Evolutionary conservation across 2,329 filamentous ascomycete species (phyloP).

Genomic region (Pyrenophora teres): DNA sequence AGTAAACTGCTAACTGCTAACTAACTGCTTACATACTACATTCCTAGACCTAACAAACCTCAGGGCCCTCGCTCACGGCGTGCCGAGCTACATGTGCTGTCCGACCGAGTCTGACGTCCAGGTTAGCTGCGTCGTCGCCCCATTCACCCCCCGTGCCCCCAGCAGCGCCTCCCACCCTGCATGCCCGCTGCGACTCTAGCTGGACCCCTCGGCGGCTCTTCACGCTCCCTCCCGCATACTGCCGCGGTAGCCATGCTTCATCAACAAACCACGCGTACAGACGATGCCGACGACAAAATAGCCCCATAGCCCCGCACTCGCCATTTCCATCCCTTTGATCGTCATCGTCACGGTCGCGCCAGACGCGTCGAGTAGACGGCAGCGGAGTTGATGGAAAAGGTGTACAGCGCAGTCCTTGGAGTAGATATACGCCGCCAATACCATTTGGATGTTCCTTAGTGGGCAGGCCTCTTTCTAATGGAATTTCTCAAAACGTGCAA

Average conservation of each 20-base stretch:
- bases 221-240: constrained; percentile 2
- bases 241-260: constrained; percentile 38
- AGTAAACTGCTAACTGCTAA: neutral
- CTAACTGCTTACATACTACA: no score
- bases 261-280: constrained; percentile 22
- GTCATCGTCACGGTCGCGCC: constrained; percentile 21
- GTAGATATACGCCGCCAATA: constrained; percentile 44
- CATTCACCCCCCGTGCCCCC: neutral
- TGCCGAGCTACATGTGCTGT: neutral
- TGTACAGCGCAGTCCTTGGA: constrained; percentile 41
- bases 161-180: neutral
- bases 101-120: no score
- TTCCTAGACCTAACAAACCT: neutral
- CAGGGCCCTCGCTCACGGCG: constrained; percentile 3
- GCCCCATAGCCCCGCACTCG: constrained; percentile 19
- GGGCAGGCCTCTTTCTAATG: constrained; percentile 42
- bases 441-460: constrained; percentile 47
- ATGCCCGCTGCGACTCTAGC: neutral
- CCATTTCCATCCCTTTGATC: constrained; percentile 9
- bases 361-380: constrained; percentile 17
- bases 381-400: constrained; percentile 46
- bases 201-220: no score
- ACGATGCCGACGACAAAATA: constrained; percentile 31
- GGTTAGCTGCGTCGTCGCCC: no score
- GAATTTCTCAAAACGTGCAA: constrained; percentile 46